phyloP scores from a whole-genome alignment of 495 filamentous ascomycete genomes.

The Paragyromitra xinjiangensis region DNA sequence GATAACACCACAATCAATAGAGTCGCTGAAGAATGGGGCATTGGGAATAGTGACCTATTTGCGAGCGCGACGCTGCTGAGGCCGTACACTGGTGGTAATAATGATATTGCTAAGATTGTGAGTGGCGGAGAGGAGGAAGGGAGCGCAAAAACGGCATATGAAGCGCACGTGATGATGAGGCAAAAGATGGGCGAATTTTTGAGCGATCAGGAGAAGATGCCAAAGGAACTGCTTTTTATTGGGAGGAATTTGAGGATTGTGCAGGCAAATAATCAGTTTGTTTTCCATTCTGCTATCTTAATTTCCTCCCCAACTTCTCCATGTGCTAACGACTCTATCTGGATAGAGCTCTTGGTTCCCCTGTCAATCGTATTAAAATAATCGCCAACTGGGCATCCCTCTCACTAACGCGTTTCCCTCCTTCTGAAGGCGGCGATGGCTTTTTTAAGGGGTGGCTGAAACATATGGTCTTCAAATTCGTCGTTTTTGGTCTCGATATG shows the following conservation, averaged over 20 bases:
- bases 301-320: not conserved
- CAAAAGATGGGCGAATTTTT: slow-evolving; percentile 85
- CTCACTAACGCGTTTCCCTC: slow-evolving; percentile 57
- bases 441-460: slow-evolving; percentile 65
- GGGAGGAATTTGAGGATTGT: slow-evolving; percentile 95
- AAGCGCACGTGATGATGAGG: slow-evolving; percentile 84
- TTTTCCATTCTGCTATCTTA: too few relatives aligned
- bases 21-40: slow-evolving; percentile 81
- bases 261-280: slow-evolving; percentile 73
- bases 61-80: slow-evolving; percentile 87
- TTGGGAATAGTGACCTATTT: slow-evolving; percentile 88
- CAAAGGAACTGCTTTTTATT: slow-evolving; percentile 92
- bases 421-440: slow-evolving; percentile 36
- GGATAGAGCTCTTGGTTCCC: slow-evolving; percentile 76
- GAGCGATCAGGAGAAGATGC: slow-evolving; percentile 90
- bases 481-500: slow-evolving; percentile 79
- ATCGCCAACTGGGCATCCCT: slow-evolving; percentile 86
- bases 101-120: slow-evolving; percentile 64
- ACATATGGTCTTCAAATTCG: slow-evolving; percentile 80
- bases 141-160: slow-evolving; percentile 72
- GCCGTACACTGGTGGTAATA: slow-evolving; percentile 85
- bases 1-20: slow-evolving; percentile 80
- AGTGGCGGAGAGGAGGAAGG: slow-evolving; percentile 58
- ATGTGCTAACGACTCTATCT: slow-evolving; percentile 63
- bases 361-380: slow-evolving; percentile 94